These are phyloP conservation scores for Curvularia spicifera DNA, from an alignment of 2,329 filamentous ascomycete species.

Conservation along the genomic window DNA sequence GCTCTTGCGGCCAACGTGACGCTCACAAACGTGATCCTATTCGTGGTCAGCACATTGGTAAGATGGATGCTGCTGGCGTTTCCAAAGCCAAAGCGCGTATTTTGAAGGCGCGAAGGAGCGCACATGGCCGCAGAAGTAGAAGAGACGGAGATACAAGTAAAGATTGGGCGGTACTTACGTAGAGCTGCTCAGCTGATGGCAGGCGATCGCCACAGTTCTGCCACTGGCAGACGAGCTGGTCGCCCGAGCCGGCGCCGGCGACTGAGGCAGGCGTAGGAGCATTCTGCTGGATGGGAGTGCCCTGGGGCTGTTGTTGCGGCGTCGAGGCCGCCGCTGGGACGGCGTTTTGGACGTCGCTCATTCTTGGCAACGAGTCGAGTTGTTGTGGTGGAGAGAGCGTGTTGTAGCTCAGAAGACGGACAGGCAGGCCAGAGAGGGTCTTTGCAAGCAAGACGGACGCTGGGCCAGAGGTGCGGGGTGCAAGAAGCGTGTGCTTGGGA, in stretches of 20 bases:
- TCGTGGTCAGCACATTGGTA: conserved; percentile 17
- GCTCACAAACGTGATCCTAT: conserved; percentile 97
- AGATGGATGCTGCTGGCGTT: background rate
- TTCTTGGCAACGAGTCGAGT: conserved; percentile 19
- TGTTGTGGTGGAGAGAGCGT: background rate
- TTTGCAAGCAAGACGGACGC: conserved; percentile 1
- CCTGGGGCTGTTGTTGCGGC: conserved; percentile 44
- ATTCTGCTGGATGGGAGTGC: conserved; percentile 43
- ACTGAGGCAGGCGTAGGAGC: conserved; percentile 42
- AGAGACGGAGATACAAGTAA: background rate
- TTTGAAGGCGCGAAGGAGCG: background rate
- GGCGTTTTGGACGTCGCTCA: conserved; percentile 29
- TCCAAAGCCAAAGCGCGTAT: background rate
- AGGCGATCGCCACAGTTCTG: conserved; percentile 66
- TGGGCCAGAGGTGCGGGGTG: conserved; percentile 4
- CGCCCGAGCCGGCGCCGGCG: conserved; percentile 39
- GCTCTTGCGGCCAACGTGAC: conserved; percentile 97
- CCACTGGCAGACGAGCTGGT: conserved; percentile 66
- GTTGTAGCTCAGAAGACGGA: background rate
- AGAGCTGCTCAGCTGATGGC: conserved; percentile 65
- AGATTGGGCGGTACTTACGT: conserved; percentile 56
- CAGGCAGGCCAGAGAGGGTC: conserved; percentile 4
- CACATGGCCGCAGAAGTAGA: background rate
- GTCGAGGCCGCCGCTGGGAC: conserved; percentile 34
- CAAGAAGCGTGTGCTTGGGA: conserved; percentile 9